Percentiles rank a stretch among this genome's conserved stretches.
Evolutionary conservation across 768 basidiomycete genomes (phyloP).

Genomic region (Pleurotus eryngii): DNA sequence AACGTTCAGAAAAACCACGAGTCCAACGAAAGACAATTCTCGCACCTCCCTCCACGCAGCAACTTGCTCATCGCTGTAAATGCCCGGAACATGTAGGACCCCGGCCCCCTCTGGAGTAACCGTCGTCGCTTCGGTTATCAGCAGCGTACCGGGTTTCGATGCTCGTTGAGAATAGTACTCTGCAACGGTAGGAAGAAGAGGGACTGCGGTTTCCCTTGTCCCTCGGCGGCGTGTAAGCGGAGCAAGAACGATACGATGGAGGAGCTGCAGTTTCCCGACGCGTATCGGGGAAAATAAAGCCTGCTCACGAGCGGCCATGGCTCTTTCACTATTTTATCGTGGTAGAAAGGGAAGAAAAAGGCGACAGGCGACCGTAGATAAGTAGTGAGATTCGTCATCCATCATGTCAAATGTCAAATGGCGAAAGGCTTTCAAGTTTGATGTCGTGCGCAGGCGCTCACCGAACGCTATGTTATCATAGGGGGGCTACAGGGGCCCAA

Average conservation of each 20-base stretch:
- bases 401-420: too few relatives aligned
- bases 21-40: constrained; percentile 11
- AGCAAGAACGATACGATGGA: constrained; percentile 34
- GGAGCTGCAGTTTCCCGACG: constrained; percentile 22
- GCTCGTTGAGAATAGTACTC: constrained; percentile 51
- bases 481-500: too few relatives aligned
- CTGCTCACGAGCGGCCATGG: not conserved
- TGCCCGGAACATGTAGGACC: constrained; percentile 49
- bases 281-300: constrained; percentile 24
- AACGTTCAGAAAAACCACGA: not conserved
- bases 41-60: constrained; percentile 51
- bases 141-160: constrained; percentile 45
- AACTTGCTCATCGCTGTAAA: constrained; percentile 48
- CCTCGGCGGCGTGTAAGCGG: constrained; percentile 36
- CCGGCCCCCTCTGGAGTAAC: constrained; percentile 51
- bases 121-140: constrained; percentile 56
- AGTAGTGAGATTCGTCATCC: too few relatives aligned
- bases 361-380: too few relatives aligned
- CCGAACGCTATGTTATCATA: too few relatives aligned
- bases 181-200: constrained; percentile 26
- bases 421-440: too few relatives aligned
- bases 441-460: too few relatives aligned
- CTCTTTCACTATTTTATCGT: too few relatives aligned
- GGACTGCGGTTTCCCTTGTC: constrained; percentile 3
- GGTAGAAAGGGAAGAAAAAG: too few relatives aligned